Evolutionary conservation across 1,139 yeast genomes (phyloP), one percentile per base, ranked within the genome.

Genomic region (Magnusiomyces sp.): DNA sequence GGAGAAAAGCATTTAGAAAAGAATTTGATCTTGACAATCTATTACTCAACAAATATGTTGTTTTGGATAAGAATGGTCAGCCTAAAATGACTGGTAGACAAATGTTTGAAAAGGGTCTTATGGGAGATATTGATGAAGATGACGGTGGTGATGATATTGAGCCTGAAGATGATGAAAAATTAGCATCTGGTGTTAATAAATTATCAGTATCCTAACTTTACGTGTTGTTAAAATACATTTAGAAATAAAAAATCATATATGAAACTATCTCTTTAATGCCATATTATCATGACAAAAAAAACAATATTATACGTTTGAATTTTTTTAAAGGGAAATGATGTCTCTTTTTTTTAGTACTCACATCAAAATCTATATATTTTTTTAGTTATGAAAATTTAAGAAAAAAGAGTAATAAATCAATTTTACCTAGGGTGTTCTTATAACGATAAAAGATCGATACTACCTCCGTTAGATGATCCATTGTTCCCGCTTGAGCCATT

Each of bases 41-140:
- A 16, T 13, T 39, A 31, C 27, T 42, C 19, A 42, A 32, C 13
- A 71, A 70, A 48, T 72, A 78, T 55, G 75, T 80, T 56, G 67
- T 69, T 39, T 65, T 64, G n/a, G 79, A 82, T 63, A 92, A 84
- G 61, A 74, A 73, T 48, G 94, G 92, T 11, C 54, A 51, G 36
- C 43, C 51, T 9, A 84, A 83, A 65, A 69, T 88, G 61, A 82
- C 95, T 0, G 98, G 98, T 17, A 76, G 79, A 59, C 92, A 89
- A 66, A 84, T 92, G 54, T 92, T 90, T 63, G 97, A 89, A 62
- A 77, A 76, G 62, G 97, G 97, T 46, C 75, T 89, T 60, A 94
- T 85, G 42, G 81, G 80, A 53, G 80, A 75, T 32, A 80, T 70
- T 7, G 86, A 79, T 45, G 77, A 68, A 43, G 71, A 64, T 17